These are phyloP conservation scores for Trichoderma guizhouense DNA, from an alignment of 2,329 filamentous ascomycete genomes.

Conservation along the genomic window DNA sequence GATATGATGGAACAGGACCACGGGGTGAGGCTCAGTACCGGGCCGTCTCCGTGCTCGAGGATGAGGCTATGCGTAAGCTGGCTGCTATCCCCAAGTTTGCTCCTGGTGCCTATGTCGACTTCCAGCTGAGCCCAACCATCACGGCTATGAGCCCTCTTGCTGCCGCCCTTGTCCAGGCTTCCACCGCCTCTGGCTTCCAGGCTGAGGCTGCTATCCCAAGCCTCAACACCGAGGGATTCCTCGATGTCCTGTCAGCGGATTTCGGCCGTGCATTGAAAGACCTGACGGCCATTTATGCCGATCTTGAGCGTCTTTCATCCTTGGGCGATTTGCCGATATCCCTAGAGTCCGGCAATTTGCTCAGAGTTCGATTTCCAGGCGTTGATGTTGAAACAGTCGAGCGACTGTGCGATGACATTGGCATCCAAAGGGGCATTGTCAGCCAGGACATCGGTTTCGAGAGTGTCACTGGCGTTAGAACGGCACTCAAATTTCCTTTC, in stretches of 20 bases:
- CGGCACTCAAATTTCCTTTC: slow-evolving; percentile 83
- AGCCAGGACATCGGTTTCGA: slow-evolving; percentile 75
- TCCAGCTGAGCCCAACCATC: slow-evolving; percentile 81
- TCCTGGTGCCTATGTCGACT: slow-evolving; percentile 84
- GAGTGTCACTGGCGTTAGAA: slow-evolving; percentile 59
- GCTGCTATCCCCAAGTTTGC: slow-evolving; percentile 51
- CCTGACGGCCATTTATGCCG: slow-evolving; percentile 72
- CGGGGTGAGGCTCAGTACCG: slow-evolving; percentile 78
- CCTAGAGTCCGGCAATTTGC: slow-evolving; percentile 61
- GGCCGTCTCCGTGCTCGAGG: slow-evolving; percentile 68
- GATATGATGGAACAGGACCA: slow-evolving; percentile 74
- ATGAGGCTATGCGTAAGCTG: slow-evolving; percentile 68
- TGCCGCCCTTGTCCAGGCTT: slow-evolving; percentile 48
- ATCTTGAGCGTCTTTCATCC: slow-evolving; percentile 71
- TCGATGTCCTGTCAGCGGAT: slow-evolving; percentile 81
- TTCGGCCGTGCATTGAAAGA: slow-evolving; percentile 86
- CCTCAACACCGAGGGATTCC: slow-evolving; percentile 77
- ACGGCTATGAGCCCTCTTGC: slow-evolving; percentile 77
- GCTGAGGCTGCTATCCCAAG: slow-evolving; percentile 49
- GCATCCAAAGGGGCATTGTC: slow-evolving; percentile 75
- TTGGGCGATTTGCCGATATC: slow-evolving; percentile 82
- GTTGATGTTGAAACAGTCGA: slow-evolving; percentile 83
- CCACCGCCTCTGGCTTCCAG: slow-evolving; percentile 43
- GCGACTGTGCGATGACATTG: slow-evolving; percentile 78
- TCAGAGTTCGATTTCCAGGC: slow-evolving; percentile 86